Percentiles rank a stretch among this genome's conserved stretches.
Conservation (phyloP, 345 rosid species). For the Gossypium arboreum region DNA sequence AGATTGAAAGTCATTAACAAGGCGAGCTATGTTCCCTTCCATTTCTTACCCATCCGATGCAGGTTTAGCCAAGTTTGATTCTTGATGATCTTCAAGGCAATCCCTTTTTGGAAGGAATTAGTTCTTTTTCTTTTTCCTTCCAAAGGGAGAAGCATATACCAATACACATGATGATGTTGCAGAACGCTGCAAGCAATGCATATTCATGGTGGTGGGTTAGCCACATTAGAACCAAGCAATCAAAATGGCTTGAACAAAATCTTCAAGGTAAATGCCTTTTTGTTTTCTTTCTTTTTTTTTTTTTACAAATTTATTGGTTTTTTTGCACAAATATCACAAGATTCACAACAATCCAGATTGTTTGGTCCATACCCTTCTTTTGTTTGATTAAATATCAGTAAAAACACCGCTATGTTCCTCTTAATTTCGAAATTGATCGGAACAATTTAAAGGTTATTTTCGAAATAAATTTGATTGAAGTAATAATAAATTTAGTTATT, state of each 20-base stretch:
- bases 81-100: not conserved
- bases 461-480: too few relatives aligned
- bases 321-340: too few relatives aligned
- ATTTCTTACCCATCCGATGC: conserved; percentile 12
- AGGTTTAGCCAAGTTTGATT: not conserved
- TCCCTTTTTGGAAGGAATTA: not conserved
- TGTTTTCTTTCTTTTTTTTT: not conserved
- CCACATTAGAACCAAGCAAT: conserved; percentile 80
- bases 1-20: conserved; percentile 25
- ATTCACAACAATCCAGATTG: too few relatives aligned
- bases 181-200: conserved; percentile 74
- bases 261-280: conserved; percentile 45
- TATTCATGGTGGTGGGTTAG: conserved; percentile 98
- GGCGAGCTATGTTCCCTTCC: conserved; percentile 23
- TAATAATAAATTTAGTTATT: too few relatives aligned
- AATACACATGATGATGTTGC: conserved; percentile 39
- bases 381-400: too few relatives aligned
- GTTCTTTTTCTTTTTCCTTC: conserved; percentile 10
- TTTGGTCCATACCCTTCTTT: too few relatives aligned
- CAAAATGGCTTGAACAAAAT: conserved; percentile 83
- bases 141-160: not conserved
- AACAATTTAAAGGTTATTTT: too few relatives aligned
- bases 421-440: too few relatives aligned
- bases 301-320: too few relatives aligned
- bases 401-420: too few relatives aligned